Evolutionary conservation across 2,329 filamentous ascomycete genomes (phyloP).

Genomic region (Coleophoma eucalyptorum): DNA sequence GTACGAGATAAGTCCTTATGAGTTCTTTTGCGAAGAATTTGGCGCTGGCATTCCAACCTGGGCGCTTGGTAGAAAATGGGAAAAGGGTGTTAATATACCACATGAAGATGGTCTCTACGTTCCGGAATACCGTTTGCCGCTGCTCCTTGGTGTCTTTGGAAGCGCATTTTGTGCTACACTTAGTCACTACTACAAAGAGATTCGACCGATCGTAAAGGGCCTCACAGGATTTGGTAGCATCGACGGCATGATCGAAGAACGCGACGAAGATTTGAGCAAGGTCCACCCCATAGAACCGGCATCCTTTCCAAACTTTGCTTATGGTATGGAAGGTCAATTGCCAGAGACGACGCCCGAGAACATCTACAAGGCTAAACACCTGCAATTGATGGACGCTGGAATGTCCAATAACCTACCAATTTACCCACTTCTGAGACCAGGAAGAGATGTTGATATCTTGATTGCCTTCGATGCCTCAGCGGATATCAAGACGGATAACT

Average conservation of each 20-base stretch:
- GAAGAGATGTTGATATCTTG: conserved; percentile 82
- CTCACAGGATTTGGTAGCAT: conserved; percentile 72
- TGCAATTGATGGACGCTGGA: conserved; percentile 91
- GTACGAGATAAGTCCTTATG: conserved; percentile 94
- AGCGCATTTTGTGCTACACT: conserved; percentile 95
- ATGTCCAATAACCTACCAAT: conserved; percentile 99
- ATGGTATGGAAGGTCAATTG: conserved; percentile 74
- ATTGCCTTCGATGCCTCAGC: conserved; percentile 90
- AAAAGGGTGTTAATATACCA: conserved; percentile 63
- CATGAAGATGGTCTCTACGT: conserved; percentile 66
- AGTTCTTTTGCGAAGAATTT: conserved; percentile 93
- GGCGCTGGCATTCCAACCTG: conserved; percentile 90
- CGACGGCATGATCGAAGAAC: conserved; percentile 78
- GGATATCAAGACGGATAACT: conserved; percentile 91
- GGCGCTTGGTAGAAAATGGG: conserved; percentile 82
- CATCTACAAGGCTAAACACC: conserved; percentile 66
- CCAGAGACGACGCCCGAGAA: conserved; percentile 75
- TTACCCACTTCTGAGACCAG: conserved; percentile 86
- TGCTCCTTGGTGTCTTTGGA: conserved; percentile 92
- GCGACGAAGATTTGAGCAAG: conserved; percentile 80
- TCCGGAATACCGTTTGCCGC: conserved; percentile 79
- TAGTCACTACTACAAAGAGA: conserved; percentile 92
- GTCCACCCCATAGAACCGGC: conserved; percentile 94
- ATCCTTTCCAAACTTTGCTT: conserved; percentile 82
- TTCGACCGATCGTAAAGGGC: conserved; percentile 75